Conservation (phyloP, 495 filamentous ascomycete species). For the Astrothelium macrocarpum region DNA sequence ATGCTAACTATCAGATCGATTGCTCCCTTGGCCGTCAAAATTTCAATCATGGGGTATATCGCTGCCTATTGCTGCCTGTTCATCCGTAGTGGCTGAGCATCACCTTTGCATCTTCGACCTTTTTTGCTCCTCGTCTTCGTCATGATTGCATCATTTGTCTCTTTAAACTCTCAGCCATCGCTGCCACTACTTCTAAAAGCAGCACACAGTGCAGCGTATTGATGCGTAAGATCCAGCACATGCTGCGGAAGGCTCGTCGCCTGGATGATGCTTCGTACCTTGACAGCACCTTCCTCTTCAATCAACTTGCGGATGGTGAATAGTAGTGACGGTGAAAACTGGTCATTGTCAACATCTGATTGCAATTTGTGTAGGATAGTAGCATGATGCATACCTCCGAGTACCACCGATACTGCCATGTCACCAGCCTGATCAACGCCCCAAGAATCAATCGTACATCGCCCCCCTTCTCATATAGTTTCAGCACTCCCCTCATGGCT, state of each 20-base stretch:
- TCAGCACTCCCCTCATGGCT: slow-evolving; percentile 75
- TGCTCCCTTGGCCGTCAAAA: neutral
- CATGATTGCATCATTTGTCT: neutral
- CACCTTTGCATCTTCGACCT: neutral
- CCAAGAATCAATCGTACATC: slow-evolving; percentile 68
- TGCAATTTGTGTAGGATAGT: neutral
- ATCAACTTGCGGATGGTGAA: slow-evolving; percentile 82
- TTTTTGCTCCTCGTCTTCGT: neutral
- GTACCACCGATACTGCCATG: slow-evolving; percentile 99
- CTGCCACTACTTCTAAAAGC: slow-evolving; percentile 91
- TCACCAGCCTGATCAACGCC: slow-evolving; percentile 74
- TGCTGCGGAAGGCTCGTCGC: slow-evolving; percentile 86
- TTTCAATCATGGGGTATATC: neutral
- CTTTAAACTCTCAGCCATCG: slow-evolving; percentile 50
- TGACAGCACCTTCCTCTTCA: slow-evolving; percentile 94
- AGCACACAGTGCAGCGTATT: slow-evolving; percentile 88
- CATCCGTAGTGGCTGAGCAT: neutral
- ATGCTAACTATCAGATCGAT: neutral
- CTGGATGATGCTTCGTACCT: slow-evolving; percentile 93
- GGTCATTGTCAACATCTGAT: slow-evolving; percentile 1
- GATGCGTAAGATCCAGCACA: slow-evolving; percentile 88
- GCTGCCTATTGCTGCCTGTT: neutral
- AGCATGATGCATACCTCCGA: slow-evolving; percentile 54
- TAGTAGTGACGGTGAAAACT: slow-evolving; percentile 89
- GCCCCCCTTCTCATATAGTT: slow-evolving; percentile 60